Base-by-base conservation (phyloP, 148 eudicot genomes). In the Limonium bicolor region DNA sequence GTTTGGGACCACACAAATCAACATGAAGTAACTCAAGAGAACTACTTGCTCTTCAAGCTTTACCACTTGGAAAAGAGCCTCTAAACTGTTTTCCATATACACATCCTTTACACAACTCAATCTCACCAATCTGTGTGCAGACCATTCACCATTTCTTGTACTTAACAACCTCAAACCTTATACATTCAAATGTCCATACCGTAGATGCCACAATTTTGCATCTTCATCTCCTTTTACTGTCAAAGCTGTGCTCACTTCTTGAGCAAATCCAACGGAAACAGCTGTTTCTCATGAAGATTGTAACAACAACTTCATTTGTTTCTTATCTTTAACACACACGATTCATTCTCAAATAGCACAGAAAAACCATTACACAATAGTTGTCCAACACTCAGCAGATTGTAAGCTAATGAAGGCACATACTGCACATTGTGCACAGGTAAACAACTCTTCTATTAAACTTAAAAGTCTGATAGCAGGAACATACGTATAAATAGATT, bases 71-170 rank as follows among this genome's bases (percentile, higher is more conserved):
- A n/a, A n/a, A n/a, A n/a, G n/a, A n/a, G n/a, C n/a, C n/a, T n/a
- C n/a, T n/a, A n/a, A n/a, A n/a, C n/a, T n/a, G n/a, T n/a, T n/a
- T n/a, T n/a, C n/a, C n/a, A n/a, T n/a, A n/a, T n/a, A n/a, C n/a
- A n/a, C n/a, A 53, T 1, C 60, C 54, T 46, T 53, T 54, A 61
- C 66, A 61, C 4, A 53, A 30, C 10, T 9, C 11, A 20, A 53
- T 20, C 16, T 7, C 25, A 20, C 36, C 45, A 53, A 61, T 37
- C 24, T 47, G 31, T 7, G 3, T 34, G 59, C 14, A 47, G 16
- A 2, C 66, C 66, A 46, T 13, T 8, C 19, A 50, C 55, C 55
- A 58, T 49, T 1, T 14, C 48, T 40, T 7, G 20, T 0, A 16
- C 24, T 29, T 16, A 50, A 31, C 8, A 58, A 4, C 17, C 23